Conservation (phyloP, 345 rosid species). For the Bruguiera parviflora region DNA sequence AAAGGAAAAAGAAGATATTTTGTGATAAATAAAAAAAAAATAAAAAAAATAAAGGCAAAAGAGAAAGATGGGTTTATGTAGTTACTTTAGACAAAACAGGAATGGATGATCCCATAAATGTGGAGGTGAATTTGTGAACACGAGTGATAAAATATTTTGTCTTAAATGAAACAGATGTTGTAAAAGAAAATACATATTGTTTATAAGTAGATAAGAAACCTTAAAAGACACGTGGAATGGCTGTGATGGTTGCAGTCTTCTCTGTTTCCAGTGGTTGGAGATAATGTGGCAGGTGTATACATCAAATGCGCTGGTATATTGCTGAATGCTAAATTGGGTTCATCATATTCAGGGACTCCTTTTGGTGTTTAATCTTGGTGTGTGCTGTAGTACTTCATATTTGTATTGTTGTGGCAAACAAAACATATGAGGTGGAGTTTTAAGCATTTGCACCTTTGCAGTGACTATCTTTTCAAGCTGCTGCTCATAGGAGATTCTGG, state of each 20-base stretch:
- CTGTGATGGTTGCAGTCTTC: background rate
- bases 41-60: too few species aligned
- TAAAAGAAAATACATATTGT: too few species aligned
- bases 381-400: background rate
- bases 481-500: conserved; percentile 26
- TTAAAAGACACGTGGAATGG: too few species aligned
- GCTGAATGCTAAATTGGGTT: too few species aligned
- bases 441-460: background rate
- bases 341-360: too few species aligned
- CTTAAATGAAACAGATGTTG: background rate
- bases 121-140: background rate
- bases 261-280: background rate
- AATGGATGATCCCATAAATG: background rate
- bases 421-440: background rate
- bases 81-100: background rate
- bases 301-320: too few species aligned
- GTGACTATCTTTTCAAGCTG: conserved; percentile 22
- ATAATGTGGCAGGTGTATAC: too few species aligned
- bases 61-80: background rate
- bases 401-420: background rate
- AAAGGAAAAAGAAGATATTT: too few species aligned
- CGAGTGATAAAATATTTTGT: background rate
- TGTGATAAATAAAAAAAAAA: too few species aligned
- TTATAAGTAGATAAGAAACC: too few species aligned
- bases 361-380: background rate